These are phyloP conservation scores for Musa acuminata DNA, from an alignment of 176 grass and related monocot species.

Conservation along the genomic window DNA sequence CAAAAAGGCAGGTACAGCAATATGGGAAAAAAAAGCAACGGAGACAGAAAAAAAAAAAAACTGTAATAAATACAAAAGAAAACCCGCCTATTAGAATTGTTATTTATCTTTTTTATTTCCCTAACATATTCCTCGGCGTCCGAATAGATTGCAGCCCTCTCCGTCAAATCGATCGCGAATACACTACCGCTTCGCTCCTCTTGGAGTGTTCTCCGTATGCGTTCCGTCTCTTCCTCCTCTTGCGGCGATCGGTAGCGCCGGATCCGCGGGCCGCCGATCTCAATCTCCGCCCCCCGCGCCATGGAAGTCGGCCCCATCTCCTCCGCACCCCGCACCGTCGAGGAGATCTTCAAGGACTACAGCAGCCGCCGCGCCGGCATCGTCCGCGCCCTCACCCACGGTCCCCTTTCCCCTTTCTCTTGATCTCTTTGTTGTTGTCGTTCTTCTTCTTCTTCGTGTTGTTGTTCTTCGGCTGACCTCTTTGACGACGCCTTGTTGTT, in stretches of 20 bases:
- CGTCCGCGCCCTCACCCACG: slow-evolving; percentile 13
- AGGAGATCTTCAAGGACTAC: slow-evolving; percentile 19
- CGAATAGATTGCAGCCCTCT: not conserved
- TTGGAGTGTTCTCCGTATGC: not conserved
- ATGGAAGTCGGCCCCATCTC: slow-evolving; percentile 7
- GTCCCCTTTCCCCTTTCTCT: not conserved
- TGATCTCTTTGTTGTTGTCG: not conserved
- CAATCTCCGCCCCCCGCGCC: not conserved
- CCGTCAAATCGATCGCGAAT: not conserved
- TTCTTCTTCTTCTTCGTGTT: not conserved
- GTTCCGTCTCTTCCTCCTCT: not conserved
- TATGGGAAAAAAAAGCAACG: no score
- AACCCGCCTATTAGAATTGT: not conserved
- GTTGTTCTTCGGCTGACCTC: not conserved
- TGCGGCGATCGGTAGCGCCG: not conserved
- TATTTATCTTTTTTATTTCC: not conserved
- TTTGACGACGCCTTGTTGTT: slow-evolving; percentile 1
- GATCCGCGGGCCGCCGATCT: not conserved
- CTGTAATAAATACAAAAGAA: no score
- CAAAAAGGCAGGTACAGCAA: no score
- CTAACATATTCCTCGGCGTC: not conserved
- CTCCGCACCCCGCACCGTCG: slow-evolving; percentile 14
- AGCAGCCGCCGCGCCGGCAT: slow-evolving; percentile 14
- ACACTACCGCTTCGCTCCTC: not conserved
- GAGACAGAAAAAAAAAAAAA: no score